Conservation (phyloP, 768 basidiomycete species). For the Vararia minispora region DNA sequence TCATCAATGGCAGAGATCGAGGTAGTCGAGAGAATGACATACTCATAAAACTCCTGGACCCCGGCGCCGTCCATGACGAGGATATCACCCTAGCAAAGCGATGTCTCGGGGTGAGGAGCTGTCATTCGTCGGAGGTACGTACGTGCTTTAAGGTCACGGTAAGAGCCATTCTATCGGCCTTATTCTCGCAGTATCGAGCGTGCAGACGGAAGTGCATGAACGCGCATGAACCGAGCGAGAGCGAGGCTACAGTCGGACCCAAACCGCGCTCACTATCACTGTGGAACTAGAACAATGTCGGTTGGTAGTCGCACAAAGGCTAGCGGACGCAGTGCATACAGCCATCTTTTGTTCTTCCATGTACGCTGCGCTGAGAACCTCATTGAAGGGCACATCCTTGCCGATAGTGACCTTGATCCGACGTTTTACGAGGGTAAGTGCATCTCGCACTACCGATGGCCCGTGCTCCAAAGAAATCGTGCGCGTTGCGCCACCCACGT, state of each 20-base stretch:
- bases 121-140: no score
- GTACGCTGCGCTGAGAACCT: slow-evolving; percentile 72
- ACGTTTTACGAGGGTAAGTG: slow-evolving; percentile 45
- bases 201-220: slow-evolving; percentile 67
- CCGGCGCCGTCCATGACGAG: slow-evolving; percentile 65
- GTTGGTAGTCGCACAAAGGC: neutral
- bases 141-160: slow-evolving; percentile 61
- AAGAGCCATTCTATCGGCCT: slow-evolving; percentile 24
- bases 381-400: slow-evolving; percentile 45
- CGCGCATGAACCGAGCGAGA: slow-evolving; percentile 69
- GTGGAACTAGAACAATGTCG: slow-evolving; percentile 43
- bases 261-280: slow-evolving; percentile 69
- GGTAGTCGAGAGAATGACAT: slow-evolving; percentile 16
- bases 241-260: slow-evolving; percentile 60
- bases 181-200: slow-evolving; percentile 22
- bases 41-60: slow-evolving; percentile 67
- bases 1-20: slow-evolving; percentile 3
- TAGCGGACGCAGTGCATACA: slow-evolving; percentile 29
- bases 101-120: no score
- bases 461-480: slow-evolving; percentile 56
- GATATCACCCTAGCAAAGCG: slow-evolving; percentile 65
- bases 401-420: slow-evolving; percentile 39
- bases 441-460: slow-evolving; percentile 44
- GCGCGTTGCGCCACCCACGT: slow-evolving; percentile 66
- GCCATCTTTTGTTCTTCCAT: slow-evolving; percentile 83